A percentile compares a stretch with the other conserved stretches of the same genome.
phyloP scores from a whole-genome alignment of 495 filamentous ascomycete species.

The Hypoxylon lienhwacheense region DNA sequence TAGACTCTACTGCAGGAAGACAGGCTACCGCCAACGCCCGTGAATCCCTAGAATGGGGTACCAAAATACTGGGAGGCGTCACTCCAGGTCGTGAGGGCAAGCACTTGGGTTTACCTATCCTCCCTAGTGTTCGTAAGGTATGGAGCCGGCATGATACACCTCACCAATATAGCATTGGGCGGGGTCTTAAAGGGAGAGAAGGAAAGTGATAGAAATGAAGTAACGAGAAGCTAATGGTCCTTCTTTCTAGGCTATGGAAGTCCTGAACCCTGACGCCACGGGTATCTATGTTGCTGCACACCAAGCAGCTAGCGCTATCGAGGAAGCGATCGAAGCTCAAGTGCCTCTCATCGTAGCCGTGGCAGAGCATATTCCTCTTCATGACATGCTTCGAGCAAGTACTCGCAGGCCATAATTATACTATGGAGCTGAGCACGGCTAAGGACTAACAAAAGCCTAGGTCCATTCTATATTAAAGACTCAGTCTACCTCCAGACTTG shows the following conservation, averaged over 20 bases:
- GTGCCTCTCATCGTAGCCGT: slow-evolving; percentile 87
- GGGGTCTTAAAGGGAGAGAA: background rate
- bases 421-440: background rate
- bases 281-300: slow-evolving; percentile 84
- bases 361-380: slow-evolving; percentile 86
- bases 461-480: slow-evolving; percentile 77
- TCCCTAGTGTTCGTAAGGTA: slow-evolving; percentile 70
- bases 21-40: slow-evolving; percentile 79
- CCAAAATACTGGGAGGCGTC: slow-evolving; percentile 85
- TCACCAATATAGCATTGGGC: background rate
- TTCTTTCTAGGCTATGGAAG: slow-evolving; percentile 63
- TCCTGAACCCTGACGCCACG: slow-evolving; percentile 79
- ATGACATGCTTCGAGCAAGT: slow-evolving; percentile 78
- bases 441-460: slow-evolving; percentile 22
- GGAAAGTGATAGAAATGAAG: background rate
- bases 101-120: slow-evolving; percentile 78
- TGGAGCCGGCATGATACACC: slow-evolving; percentile 16
- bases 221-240: background rate
- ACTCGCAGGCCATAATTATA: background rate
- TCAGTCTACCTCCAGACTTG: slow-evolving; percentile 77
- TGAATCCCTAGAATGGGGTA: slow-evolving; percentile 82
- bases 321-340: slow-evolving; percentile 86
- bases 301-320: slow-evolving; percentile 75
- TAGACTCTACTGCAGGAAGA: slow-evolving; percentile 36
- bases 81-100: slow-evolving; percentile 75